Percentiles rank a stretch among this genome's conserved stretches.
phyloP scores from a whole-genome alignment of 192 early-diverging fungal genomes.

The Entomortierella parvispora region DNA sequence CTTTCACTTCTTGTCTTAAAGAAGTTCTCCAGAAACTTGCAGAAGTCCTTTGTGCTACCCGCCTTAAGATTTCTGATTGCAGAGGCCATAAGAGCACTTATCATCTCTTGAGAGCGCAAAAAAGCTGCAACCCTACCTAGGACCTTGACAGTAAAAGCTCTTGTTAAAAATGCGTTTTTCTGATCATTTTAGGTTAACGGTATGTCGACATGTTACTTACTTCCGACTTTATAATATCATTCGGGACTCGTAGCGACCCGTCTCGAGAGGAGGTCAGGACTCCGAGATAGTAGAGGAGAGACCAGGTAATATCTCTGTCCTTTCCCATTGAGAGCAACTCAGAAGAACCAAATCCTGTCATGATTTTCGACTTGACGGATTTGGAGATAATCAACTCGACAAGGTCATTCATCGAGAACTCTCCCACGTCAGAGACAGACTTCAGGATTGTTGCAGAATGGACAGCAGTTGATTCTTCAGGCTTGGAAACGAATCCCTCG shows the following conservation, averaged over 20 bases:
- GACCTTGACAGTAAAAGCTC: constrained; percentile 28
- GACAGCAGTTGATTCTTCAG: constrained; percentile 39
- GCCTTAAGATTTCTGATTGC: constrained; percentile 39
- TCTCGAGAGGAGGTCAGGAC: constrained; percentile 26
- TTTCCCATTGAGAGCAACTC: constrained; percentile 35
- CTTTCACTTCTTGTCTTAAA: constrained; percentile 27
- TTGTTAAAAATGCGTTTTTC: constrained; percentile 18
- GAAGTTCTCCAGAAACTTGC: constrained; percentile 28
- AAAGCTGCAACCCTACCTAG: constrained; percentile 28
- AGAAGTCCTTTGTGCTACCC: constrained; percentile 32
- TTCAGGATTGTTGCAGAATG: constrained; percentile 42
- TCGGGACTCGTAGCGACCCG: constrained; percentile 34
- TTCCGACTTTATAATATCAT: constrained; percentile 43
- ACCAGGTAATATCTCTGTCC: constrained; percentile 49
- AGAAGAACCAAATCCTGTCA: constrained; percentile 32
- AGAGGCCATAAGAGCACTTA: constrained; percentile 36
- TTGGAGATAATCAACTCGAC: constrained; percentile 39
- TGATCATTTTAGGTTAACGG: constrained; percentile 13
- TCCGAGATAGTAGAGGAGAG: constrained; percentile 48
- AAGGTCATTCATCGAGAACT: constrained; percentile 52
- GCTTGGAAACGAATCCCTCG: constrained; percentile 42
- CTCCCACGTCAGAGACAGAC: constrained; percentile 50
- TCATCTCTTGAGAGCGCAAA: constrained; percentile 38
- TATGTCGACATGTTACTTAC: constrained; percentile 40
- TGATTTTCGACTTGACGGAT: constrained; percentile 33